phyloP scores from a whole-genome alignment of 1,284 basidiomycete species.

The Cerioporus squamosus region DNA sequence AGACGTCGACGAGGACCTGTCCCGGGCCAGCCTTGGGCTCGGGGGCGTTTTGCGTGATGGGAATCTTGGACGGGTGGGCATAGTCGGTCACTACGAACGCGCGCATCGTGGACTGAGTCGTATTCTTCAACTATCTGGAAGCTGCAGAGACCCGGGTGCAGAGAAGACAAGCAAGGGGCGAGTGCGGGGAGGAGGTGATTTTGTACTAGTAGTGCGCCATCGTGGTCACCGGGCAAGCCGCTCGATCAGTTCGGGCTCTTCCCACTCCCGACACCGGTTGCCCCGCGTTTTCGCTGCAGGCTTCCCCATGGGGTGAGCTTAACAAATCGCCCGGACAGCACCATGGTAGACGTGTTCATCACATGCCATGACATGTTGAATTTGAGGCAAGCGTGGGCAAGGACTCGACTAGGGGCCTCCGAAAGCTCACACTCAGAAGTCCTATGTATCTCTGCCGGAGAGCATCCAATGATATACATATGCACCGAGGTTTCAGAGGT shows the following conservation, averaged over 20 bases:
- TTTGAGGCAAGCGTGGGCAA: too few species aligned
- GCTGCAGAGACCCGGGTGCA: not conserved
- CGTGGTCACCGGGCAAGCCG: not conserved
- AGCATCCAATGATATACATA: too few species aligned
- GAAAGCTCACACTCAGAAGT: too few species aligned
- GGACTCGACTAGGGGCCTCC: too few species aligned
- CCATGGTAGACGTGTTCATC: too few species aligned
- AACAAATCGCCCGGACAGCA: too few species aligned
- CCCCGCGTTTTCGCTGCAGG: not conserved
- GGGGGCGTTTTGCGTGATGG: conserved; percentile 59
- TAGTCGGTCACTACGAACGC: conserved; percentile 78
- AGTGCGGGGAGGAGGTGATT: not conserved
- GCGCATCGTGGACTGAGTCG: conserved; percentile 58
- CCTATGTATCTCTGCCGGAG: too few species aligned
- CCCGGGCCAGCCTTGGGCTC: conserved; percentile 58
- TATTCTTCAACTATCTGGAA: not conserved
- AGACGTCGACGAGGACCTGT: conserved; percentile 84
- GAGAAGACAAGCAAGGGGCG: not conserved
- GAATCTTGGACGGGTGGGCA: conserved; percentile 75
- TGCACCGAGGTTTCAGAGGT: too few species aligned
- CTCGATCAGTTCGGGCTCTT: not conserved
- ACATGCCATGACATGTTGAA: too few species aligned
- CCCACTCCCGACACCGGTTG: not conserved
- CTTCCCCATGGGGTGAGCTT: not conserved
- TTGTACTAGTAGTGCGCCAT: not conserved